phyloP scores from a whole-genome alignment of 139 green algal genomes.

The Picochlorum sp. region DNA sequence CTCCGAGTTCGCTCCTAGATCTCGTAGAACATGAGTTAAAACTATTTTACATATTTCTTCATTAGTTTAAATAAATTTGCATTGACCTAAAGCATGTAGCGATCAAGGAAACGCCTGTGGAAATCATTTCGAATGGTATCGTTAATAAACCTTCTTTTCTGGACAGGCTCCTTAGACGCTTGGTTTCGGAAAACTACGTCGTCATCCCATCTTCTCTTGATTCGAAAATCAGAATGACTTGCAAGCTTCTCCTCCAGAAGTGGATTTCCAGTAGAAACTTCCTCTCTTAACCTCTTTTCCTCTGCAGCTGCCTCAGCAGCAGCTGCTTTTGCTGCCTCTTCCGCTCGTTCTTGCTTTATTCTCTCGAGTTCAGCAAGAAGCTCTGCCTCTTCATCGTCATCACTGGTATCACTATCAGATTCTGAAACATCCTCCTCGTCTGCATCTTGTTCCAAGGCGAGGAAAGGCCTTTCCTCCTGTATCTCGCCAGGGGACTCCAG shows the following conservation, averaged over 20 bases:
- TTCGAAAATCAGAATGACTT: slow-evolving; percentile 25
- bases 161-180: slow-evolving; percentile 79
- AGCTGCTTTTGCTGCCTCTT: slow-evolving; percentile 55
- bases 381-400: slow-evolving; percentile 84
- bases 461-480: slow-evolving; percentile 13
- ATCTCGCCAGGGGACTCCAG: slow-evolving; percentile 38
- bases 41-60: not conserved
- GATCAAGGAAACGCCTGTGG: slow-evolving; percentile 86
- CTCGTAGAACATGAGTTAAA: not conserved
- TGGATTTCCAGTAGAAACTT: slow-evolving; percentile 84
- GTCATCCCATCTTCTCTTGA: slow-evolving; percentile 90
- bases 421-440: not conserved
- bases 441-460: slow-evolving; percentile 72
- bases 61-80: not conserved
- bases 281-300: slow-evolving; percentile 53
- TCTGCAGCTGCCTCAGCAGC: slow-evolving; percentile 39
- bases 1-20: not conserved
- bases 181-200: slow-evolving; percentile 97
- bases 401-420: slow-evolving; percentile 30
- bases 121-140: slow-evolving; percentile 99
- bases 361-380: slow-evolving; percentile 87
- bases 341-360: slow-evolving; percentile 85
- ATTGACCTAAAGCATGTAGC: slow-evolving; percentile 74
- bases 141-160: slow-evolving; percentile 92
- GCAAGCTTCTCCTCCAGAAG: slow-evolving; percentile 52